Percentiles rank a stretch among this genome's conserved stretches.
Evolutionary conservation across 169 alveolate species (phyloP).

Genomic region (Toxoplasma gondii): DNA sequence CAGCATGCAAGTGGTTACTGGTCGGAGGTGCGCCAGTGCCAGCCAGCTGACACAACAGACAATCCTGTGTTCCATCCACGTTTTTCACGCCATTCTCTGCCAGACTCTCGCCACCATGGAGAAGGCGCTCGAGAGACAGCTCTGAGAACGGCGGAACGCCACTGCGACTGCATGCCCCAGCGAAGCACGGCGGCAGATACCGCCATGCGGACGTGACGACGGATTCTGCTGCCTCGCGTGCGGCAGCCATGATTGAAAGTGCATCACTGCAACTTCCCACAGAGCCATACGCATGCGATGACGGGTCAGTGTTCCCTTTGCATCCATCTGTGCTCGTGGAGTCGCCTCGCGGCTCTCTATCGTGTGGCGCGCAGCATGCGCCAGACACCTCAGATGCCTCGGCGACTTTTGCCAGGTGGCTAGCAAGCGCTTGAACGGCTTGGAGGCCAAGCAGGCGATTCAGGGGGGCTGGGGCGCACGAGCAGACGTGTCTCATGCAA

Average conservation of each 20-base stretch:
- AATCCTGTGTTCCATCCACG: no score
- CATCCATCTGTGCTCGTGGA: no score
- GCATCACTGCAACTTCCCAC: no score
- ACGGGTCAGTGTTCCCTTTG: no score
- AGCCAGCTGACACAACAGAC: no score
- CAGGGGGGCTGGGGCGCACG: background rate
- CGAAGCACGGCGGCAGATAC: background rate
- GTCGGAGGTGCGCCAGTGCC: no score
- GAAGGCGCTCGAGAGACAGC: background rate
- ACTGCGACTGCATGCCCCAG: background rate
- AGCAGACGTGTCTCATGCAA: background rate
- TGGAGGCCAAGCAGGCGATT: slow-evolving; percentile 2
- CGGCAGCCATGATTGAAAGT: background rate
- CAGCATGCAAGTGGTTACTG: no score
- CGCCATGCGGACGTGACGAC: background rate
- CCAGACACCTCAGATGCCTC: no score
- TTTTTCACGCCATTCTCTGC: background rate
- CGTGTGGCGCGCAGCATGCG: no score
- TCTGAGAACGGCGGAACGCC: background rate
- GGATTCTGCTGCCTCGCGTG: background rate
- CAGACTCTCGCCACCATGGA: background rate
- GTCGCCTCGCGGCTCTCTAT: no score
- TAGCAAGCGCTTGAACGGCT: background rate
- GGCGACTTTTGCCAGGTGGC: background rate
- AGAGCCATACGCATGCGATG: no score